Conservation (phyloP, 345 rosid genomes). For the Carallia brachiata region DNA sequence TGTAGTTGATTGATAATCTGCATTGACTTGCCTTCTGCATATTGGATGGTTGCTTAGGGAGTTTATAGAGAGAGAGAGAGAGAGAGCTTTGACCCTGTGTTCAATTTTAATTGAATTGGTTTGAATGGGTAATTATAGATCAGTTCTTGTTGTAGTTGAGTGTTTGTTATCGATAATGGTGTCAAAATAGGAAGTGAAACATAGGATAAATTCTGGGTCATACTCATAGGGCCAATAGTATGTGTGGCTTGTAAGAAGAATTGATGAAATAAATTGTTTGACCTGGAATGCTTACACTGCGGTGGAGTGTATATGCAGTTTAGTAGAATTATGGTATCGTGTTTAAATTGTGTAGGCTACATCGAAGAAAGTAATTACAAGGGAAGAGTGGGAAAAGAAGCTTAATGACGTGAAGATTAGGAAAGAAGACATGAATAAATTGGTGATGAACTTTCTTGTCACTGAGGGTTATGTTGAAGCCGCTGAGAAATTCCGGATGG, state of each 20-base stretch:
- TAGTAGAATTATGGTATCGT: background rate
- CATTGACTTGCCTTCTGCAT: background rate
- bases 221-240: too few relatives aligned
- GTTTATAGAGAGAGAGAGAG: too few relatives aligned
- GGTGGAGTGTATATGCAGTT: background rate
- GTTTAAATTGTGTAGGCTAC: constrained; percentile 42
- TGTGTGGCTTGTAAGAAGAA: too few relatives aligned
- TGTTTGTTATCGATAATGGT: background rate
- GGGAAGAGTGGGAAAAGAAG: constrained; percentile 94
- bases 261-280: background rate
- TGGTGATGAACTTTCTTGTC: constrained; percentile 97
- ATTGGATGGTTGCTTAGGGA: too few relatives aligned
- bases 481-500: constrained; percentile 82
- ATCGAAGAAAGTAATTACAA: constrained; percentile 66
- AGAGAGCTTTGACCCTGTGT: too few relatives aligned
- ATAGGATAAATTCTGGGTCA: background rate
- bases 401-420: constrained; percentile 77
- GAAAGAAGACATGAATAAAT: constrained; percentile 93
- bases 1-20: background rate
- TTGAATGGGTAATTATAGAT: background rate
- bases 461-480: constrained; percentile 97
- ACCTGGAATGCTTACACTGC: background rate
- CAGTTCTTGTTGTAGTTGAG: too few relatives aligned
- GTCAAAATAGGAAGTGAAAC: background rate
- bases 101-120: background rate